These are phyloP conservation scores for Tubosaeta sp. DNA, from an alignment of 768 basidiomycete genomes.

Conservation along the genomic window DNA sequence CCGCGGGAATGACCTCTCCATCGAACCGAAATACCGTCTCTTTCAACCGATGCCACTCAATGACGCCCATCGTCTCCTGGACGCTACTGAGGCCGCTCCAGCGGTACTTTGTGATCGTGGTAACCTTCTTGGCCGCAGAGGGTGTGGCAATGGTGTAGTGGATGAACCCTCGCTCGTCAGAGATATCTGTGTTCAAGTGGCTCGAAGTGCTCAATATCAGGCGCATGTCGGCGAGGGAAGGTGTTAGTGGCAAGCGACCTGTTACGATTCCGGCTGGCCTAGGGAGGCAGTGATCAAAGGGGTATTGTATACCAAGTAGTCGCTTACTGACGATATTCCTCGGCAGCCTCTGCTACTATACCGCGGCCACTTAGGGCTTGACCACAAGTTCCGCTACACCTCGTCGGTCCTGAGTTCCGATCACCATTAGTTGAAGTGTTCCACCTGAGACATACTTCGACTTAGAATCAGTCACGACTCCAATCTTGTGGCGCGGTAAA, in stretches of 20 bases:
- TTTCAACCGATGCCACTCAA: conserved; percentile 22
- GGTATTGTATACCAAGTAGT: neutral
- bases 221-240: conserved; percentile 11
- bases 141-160: conserved; percentile 21
- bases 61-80: conserved; percentile 21
- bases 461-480: no score
- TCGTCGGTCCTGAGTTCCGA: no score
- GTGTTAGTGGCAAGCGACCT: neutral
- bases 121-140: conserved; percentile 10
- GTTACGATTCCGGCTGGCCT: neutral
- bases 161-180: conserved; percentile 16
- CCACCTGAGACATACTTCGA: no score
- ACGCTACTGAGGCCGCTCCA: conserved; percentile 11
- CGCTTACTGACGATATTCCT: neutral
- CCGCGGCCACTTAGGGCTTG: no score
- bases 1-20: conserved; percentile 8
- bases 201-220: conserved; percentile 19
- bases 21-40: conserved; percentile 13
- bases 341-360: neutral
- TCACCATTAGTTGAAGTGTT: no score
- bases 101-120: conserved; percentile 25
- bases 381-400: no score
- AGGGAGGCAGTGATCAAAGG: neutral
- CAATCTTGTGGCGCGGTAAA: no score
- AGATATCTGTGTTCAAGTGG: conserved; percentile 20